Conservation (phyloP, 1,284 basidiomycete genomes). For the Amylostereum chailletii region DNA sequence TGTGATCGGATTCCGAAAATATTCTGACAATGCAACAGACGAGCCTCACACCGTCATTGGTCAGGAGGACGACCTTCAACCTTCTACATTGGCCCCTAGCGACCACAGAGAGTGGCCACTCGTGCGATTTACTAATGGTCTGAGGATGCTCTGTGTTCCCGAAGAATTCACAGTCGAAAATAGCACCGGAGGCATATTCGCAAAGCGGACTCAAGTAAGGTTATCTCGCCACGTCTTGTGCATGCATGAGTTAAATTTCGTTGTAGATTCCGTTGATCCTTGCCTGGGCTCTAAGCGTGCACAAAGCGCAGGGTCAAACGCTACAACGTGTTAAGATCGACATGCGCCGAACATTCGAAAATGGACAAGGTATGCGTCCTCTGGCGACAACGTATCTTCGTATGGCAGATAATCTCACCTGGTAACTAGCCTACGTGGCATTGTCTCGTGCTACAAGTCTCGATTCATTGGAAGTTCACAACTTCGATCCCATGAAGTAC, state of each 20-base stretch:
- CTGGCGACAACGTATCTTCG: too few relatives aligned
- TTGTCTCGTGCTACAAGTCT: conserved; percentile 60
- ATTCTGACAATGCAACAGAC: background rate
- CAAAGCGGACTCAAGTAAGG: conserved; percentile 40
- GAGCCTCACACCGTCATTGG: too few relatives aligned
- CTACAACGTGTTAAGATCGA: conserved; percentile 71
- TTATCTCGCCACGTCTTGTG: background rate
- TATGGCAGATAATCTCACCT: too few relatives aligned
- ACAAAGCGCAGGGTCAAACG: conserved; percentile 84
- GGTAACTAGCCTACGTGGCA: conserved; percentile 46
- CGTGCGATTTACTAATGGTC: conserved; percentile 42
- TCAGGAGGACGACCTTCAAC: too few relatives aligned
- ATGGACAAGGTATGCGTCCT: conserved; percentile 41
- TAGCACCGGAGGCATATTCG: conserved; percentile 41
- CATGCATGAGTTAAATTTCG: too few relatives aligned
- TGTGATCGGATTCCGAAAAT: conserved; percentile 55
- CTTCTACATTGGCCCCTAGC: too few relatives aligned
- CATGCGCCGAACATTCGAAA: conserved; percentile 65
- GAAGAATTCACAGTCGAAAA: conserved; percentile 51
- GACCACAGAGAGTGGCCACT: conserved; percentile 36
- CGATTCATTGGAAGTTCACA: conserved; percentile 52
- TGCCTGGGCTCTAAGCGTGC: conserved; percentile 77
- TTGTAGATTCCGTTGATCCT: conserved; percentile 67
- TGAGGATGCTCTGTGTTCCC: conserved; percentile 37
- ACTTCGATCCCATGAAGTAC: conserved; percentile 30